Evolutionary conservation across 495 filamentous ascomycete genomes (phyloP).

Genomic region (Penicillium coprophilum): DNA sequence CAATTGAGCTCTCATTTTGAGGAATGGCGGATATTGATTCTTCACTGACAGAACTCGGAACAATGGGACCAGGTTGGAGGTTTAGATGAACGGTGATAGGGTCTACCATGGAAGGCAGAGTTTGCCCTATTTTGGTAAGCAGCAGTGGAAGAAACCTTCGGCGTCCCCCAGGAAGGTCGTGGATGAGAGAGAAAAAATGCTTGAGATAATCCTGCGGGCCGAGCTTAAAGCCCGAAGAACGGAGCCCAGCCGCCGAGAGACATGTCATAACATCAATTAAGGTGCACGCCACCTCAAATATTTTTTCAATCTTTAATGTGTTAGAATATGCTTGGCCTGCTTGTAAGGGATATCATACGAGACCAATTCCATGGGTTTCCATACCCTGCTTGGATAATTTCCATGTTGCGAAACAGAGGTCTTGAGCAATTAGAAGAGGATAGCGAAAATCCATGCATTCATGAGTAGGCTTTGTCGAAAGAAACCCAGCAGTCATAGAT

Average conservation of each 20-base stretch:
- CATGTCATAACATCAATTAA: constrained; percentile 71
- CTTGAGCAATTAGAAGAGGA: constrained; percentile 66
- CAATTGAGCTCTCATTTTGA: background rate
- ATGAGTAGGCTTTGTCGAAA: constrained; percentile 55
- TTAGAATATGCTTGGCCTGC: background rate
- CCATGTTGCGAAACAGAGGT: constrained; percentile 66
- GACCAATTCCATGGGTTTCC: constrained; percentile 64
- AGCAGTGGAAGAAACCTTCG: constrained; percentile 69
- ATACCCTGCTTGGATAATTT: constrained; percentile 63
- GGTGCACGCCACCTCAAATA: constrained; percentile 72
- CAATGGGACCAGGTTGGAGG: constrained; percentile 5
- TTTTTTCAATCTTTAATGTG: constrained; percentile 62
- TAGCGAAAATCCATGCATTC: constrained; percentile 65
- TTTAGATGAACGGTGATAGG: constrained; percentile 41
- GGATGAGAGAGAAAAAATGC: constrained; percentile 64
- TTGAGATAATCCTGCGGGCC: constrained; percentile 74
- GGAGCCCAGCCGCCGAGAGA: constrained; percentile 49
- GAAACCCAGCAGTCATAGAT: constrained; percentile 48
- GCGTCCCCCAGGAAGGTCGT: constrained; percentile 66
- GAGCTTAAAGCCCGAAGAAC: constrained; percentile 56
- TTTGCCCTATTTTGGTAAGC: constrained; percentile 65
- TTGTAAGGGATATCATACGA: constrained; percentile 45
- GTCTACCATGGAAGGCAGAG: constrained; percentile 58
- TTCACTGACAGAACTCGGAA: background rate
- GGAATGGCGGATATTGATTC: background rate